These are phyloP conservation scores for Thermoascus crustaceus DNA, from an alignment of 2,329 filamentous ascomycete species.

Conservation along the genomic window DNA sequence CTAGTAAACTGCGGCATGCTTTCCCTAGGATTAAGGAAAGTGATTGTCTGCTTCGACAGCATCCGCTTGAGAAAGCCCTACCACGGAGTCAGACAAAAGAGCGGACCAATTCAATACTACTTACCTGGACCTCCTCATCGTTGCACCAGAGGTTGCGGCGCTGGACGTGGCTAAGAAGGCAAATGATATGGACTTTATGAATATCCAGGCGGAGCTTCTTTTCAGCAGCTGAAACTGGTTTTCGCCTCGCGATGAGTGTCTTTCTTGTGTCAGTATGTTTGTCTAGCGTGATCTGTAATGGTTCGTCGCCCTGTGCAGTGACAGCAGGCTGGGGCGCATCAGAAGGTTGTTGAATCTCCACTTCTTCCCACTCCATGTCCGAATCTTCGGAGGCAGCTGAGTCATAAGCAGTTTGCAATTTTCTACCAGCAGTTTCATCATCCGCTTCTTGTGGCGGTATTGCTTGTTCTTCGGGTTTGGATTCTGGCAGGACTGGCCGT, in stretches of 20 bases:
- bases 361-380: conserved; percentile 35
- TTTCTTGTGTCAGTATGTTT: conserved; percentile 18
- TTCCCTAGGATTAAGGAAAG: conserved; percentile 60
- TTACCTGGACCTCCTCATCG: conserved; percentile 57
- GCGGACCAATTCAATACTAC: conserved; percentile 4
- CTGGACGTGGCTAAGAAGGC: conserved; percentile 68
- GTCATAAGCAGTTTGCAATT: conserved; percentile 28
- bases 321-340: conserved; percentile 14
- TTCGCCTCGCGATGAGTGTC: conserved; percentile 33
- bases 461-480: conserved; percentile 7
- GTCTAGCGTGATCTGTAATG: conserved; percentile 32
- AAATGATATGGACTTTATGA: conserved; percentile 83
- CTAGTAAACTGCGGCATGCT: conserved; percentile 65
- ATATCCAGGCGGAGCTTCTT: conserved; percentile 59
- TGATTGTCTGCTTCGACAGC: conserved; percentile 56
- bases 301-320: conserved; percentile 14
- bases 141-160: conserved; percentile 87
- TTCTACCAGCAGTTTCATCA: conserved; percentile 8
- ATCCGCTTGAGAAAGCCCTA: conserved; percentile 50
- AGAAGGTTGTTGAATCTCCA: conserved; percentile 37
- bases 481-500: conserved; percentile 9
- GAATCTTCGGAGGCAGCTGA: conserved; percentile 48
- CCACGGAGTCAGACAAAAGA: conserved; percentile 9
- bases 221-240: conserved; percentile 49
- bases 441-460: conserved; percentile 4